Evolutionary conservation across 805 yeast species (phyloP).

Genomic region (Cyberlindnera euphorbiae): DNA sequence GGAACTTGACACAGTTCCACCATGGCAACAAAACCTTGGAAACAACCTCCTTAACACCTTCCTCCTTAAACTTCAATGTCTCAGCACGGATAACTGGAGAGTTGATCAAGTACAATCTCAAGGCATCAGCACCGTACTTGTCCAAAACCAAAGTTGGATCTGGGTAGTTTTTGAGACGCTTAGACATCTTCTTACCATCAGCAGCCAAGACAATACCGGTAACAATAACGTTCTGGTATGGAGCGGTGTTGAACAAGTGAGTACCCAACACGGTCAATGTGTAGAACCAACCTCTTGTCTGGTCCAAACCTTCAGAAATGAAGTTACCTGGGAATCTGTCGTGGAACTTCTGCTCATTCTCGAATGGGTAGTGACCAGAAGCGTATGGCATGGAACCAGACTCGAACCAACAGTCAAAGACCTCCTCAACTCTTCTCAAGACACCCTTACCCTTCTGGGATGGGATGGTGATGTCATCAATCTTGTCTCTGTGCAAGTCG

Average conservation of each 20-base stretch:
- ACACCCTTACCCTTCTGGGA: conserved; percentile 84
- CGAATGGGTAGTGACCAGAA: conserved; percentile 94
- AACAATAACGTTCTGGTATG: conserved; percentile 92
- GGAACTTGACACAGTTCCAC: conserved; percentile 97
- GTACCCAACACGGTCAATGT: conserved; percentile 94
- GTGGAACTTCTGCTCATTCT: conserved; percentile 64
- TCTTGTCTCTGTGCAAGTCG: conserved; percentile 90
- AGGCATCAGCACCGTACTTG: conserved; percentile 96
- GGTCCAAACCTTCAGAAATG: conserved; percentile 98
- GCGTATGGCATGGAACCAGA: conserved; percentile 99
- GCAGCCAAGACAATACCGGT: conserved; percentile 95
- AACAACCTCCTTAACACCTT: conserved; percentile 97
- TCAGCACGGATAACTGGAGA: conserved; percentile 98
- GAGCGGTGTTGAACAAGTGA: conserved; percentile 86
- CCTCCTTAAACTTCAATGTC: conserved; percentile 94
- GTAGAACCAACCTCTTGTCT: conserved; percentile 99
- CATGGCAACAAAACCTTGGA: conserved; percentile 95
- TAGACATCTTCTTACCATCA: conserved; percentile 99
- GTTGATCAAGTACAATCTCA: conserved; percentile 91
- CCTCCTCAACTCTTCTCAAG: conserved; percentile 91
- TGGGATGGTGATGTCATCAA: conserved; percentile 91
- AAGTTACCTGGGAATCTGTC: conserved; percentile 93
- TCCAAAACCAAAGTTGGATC: conserved; percentile 82
- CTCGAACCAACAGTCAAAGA: conserved; percentile 99
- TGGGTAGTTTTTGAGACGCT: conserved; percentile 96